These are phyloP conservation scores for Pyropia yezoensis DNA, from an alignment of 23 red algal species.

Conservation along the genomic window DNA sequence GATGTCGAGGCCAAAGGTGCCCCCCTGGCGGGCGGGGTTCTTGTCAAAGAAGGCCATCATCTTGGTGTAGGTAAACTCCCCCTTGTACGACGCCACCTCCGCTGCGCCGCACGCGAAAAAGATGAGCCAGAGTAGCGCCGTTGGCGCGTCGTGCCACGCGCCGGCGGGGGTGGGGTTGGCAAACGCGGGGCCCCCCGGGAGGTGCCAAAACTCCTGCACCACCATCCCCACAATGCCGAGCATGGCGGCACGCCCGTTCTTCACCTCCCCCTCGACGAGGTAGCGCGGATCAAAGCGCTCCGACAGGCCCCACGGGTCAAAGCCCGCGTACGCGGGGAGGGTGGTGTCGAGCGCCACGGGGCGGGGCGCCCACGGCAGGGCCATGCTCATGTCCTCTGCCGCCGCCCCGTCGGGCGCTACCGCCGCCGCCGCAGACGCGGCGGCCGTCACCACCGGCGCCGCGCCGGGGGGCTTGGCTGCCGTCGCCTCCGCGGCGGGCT, in stretches of 20 bases:
- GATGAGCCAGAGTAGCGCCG: slow-evolving; percentile 67
- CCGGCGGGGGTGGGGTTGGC: slow-evolving; percentile 49
- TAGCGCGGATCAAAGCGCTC: slow-evolving; percentile 66
- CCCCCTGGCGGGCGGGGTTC: slow-evolving; percentile 37
- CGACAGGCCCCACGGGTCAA: slow-evolving; percentile 75
- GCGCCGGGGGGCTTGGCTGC: too few relatives aligned
- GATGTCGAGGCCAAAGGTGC: slow-evolving; percentile 69
- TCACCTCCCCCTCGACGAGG: slow-evolving; percentile 44
- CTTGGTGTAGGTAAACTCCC: too few relatives aligned
- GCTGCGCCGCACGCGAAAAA: slow-evolving; percentile 11
- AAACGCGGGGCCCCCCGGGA: slow-evolving; percentile 55
- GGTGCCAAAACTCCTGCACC: slow-evolving; percentile 78
- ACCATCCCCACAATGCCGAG: slow-evolving; percentile 69
- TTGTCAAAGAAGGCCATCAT: slow-evolving; percentile 66
- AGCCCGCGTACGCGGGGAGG: slow-evolving; percentile 39
- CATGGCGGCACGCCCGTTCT: slow-evolving; percentile 76
- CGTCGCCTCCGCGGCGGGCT: too few relatives aligned
- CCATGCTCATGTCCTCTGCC: too few relatives aligned
- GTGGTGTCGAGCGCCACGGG: slow-evolving; percentile 23
- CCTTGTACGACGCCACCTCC: too few relatives aligned
- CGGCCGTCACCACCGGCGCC: too few relatives aligned
- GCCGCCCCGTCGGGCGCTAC: too few relatives aligned
- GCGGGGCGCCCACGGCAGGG: too few relatives aligned
- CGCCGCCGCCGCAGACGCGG: too few relatives aligned
- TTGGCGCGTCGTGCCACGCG: slow-evolving; percentile 62